Evolutionary conservation across 1,139 yeast genomes (phyloP), one percentile per base, ranked within the genome.

Genomic region (Hyphopichia pseudoburtonii): DNA sequence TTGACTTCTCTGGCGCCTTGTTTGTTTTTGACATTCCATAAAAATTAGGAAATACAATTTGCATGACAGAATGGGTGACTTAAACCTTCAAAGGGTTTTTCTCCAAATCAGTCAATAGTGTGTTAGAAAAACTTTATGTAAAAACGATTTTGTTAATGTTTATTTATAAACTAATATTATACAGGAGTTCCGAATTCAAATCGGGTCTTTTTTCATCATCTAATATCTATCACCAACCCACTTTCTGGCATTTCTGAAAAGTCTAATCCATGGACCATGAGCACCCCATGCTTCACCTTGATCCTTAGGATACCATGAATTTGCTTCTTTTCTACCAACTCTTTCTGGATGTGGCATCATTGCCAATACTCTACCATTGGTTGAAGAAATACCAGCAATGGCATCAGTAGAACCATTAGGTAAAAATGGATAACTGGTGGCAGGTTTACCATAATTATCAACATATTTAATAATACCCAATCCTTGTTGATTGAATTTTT

Each of bases 271-370:
- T 37, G 99, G 99, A 38, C 95, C 95, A 54, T 83, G 79, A 14
- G 72, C 76, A 30, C 82, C 84, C 86, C 89, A 80, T 36, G 70
- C 70, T 30, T 61, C 65, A 34, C 80, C 80, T 55, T 84, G 83
- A 38, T 76, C 81, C 28, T 64, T 62, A 35, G 97, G 97, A 58
- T 87, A 87, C 82, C 89, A 92, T 7, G 97, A 88, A 68, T 90
- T 90, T 43, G 95, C 72, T 63, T 87, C 96, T 57, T 81, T 70
- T 66, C 96, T 78, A 41, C 84, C 76, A 34, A 88, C 94, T 70
- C 99, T 87, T 66, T 94, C 99, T 18, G 99, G 98, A 60, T 94
- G 99, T 33, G 99, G 99, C 99, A 94, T 94, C 89, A 94, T 80
- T 3, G 97, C 97, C 54, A 94, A 72, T 4, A 94, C 97, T 62